Conservation (phyloP, 2,329 filamentous ascomycete genomes). For the Zelopaecilomyces penicillatus region DNA sequence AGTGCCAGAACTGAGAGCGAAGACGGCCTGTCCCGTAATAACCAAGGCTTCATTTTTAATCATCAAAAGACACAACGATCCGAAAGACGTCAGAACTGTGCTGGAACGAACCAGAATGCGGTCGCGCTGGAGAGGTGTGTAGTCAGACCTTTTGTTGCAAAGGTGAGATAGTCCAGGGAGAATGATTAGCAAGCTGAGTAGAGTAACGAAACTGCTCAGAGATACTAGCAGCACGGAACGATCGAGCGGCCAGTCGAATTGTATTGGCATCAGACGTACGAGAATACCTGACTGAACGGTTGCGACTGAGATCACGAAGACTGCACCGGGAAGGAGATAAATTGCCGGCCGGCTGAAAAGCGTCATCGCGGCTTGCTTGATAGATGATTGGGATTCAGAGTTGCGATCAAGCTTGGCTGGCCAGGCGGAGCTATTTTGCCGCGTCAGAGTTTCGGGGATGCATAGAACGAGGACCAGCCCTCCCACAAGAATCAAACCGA, state of each 20-base stretch:
- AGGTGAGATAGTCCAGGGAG: constrained; percentile 12
- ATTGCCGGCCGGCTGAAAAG: constrained; percentile 14
- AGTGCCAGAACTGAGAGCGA: constrained; percentile 17
- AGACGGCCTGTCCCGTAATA: constrained; percentile 13
- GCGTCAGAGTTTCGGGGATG: constrained; percentile 15
- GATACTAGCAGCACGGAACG: constrained; percentile 16
- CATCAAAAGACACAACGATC: constrained; percentile 17
- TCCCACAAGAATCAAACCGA: constrained; percentile 11
- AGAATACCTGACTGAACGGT: constrained; percentile 15
- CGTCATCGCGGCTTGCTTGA: constrained; percentile 5
- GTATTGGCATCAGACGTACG: constrained; percentile 17
- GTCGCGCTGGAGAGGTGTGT: constrained; percentile 8
- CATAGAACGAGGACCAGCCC: constrained; percentile 11
- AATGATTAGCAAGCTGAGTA: constrained; percentile 15
- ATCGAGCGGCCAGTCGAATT: constrained; percentile 16
- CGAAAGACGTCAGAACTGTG: constrained; percentile 14
- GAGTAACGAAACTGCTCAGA: constrained; percentile 13
- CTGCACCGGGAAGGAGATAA: constrained; percentile 16
- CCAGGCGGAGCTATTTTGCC: background rate
- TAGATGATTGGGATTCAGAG: background rate
- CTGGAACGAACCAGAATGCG: constrained; percentile 13
- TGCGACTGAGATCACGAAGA: constrained; percentile 15
- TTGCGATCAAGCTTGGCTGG: background rate
- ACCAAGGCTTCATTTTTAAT: constrained; percentile 13
- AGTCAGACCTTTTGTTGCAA: constrained; percentile 5